Percentiles rank a stretch among this genome's conserved stretches.
Conservation (phyloP, 202 grass and related monocot genomes). For the Elaeis oleifera region DNA sequence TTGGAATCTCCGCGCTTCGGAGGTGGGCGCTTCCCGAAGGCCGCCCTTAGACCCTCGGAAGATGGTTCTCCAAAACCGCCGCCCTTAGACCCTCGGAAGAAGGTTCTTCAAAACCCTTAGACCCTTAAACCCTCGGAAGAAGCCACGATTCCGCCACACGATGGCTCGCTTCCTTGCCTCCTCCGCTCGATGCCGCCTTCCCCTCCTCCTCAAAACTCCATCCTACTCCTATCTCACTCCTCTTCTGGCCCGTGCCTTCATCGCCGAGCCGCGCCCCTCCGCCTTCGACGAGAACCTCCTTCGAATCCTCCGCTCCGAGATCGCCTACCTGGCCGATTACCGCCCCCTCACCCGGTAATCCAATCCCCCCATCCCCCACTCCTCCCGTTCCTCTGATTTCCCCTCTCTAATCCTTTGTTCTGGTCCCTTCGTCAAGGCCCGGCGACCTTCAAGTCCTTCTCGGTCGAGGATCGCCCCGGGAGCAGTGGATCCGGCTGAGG, state of each 20-base stretch:
- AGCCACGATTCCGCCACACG: no score
- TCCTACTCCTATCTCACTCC: conserved; percentile 7
- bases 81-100: no score
- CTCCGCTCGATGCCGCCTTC: not conserved
- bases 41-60: no score
- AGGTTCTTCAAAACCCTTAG: no score
- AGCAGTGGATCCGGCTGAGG: conserved; percentile 86
- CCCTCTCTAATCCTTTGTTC: not conserved
- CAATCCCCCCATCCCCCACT: not conserved
- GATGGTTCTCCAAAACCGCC: no score
- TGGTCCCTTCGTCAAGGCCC: conserved; percentile 23
- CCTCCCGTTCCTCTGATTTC: not conserved
- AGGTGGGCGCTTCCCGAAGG: no score
- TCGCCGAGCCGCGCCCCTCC: conserved; percentile 3
- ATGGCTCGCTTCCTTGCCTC: conserved; percentile 12
- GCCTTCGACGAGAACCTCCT: conserved; percentile 58
- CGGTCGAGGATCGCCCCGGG: conserved; percentile 67
- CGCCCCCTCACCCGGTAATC: conserved; percentile 46
- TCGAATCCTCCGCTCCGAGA: conserved; percentile 73
- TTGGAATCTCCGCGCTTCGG: no score
- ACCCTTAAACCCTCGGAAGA: no score
- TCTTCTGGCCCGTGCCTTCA: conserved; percentile 3
- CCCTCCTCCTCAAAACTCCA: not conserved
- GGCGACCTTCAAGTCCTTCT: conserved; percentile 51
- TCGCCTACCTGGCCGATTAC: conserved; percentile 51